Conservation (phyloP, 768 basidiomycete species). For the Obba rivulosa region DNA sequence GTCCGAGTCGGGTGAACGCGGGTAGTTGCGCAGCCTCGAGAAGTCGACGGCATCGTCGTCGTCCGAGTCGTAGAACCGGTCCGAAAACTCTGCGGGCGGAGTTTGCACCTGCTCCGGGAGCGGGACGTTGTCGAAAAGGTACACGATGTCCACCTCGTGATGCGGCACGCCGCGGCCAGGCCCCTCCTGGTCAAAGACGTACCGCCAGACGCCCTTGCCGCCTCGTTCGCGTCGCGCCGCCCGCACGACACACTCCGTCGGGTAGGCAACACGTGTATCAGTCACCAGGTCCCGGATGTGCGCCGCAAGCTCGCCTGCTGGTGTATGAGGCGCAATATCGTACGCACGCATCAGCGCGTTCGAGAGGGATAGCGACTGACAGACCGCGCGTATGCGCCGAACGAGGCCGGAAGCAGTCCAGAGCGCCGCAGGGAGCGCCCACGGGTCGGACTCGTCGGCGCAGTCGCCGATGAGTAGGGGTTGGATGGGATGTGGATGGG, state of each 20-base stretch:
- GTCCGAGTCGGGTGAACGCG: neutral
- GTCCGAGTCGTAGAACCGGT: slow-evolving; percentile 29
- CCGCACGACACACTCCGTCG: slow-evolving; percentile 58
- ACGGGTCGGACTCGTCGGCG: slow-evolving; percentile 56
- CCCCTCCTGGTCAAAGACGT: slow-evolving; percentile 79
- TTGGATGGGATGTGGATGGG: slow-evolving; percentile 35
- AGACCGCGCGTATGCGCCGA: slow-evolving; percentile 68
- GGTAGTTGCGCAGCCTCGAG: neutral
- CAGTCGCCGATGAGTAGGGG: slow-evolving; percentile 76
- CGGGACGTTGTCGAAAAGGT: slow-evolving; percentile 74
- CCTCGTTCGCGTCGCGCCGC: slow-evolving; percentile 44
- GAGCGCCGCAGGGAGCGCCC: slow-evolving; percentile 52
- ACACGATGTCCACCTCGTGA: slow-evolving; percentile 68
- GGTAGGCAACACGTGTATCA: slow-evolving; percentile 74
- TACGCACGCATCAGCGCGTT: slow-evolving; percentile 62
- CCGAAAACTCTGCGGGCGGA: slow-evolving; percentile 4
- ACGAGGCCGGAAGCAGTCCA: slow-evolving; percentile 62
- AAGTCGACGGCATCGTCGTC: slow-evolving; percentile 22
- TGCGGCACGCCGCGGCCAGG: slow-evolving; percentile 60
- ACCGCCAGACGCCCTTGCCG: slow-evolving; percentile 68
- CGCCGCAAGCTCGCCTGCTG: slow-evolving; percentile 62
- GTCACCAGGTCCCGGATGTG: slow-evolving; percentile 70
- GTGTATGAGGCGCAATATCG: slow-evolving; percentile 58
- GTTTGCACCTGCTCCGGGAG: slow-evolving; percentile 32
- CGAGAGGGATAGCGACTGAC: slow-evolving; percentile 61